Base-by-base conservation (phyloP, 306 rosid genomes). In the Gynostemma pentaphyllum region DNA sequence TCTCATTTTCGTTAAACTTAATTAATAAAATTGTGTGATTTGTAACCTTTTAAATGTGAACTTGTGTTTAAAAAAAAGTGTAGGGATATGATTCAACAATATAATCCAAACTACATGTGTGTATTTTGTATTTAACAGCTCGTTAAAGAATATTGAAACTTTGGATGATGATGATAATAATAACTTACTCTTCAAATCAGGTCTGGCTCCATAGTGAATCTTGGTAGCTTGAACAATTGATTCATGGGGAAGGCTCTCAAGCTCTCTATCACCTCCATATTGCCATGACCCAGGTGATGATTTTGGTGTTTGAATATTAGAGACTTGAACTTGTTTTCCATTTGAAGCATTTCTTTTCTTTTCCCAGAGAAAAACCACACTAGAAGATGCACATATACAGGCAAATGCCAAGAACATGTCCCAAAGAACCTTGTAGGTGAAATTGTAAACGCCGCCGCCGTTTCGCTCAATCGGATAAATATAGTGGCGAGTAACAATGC, bases 141-240 rank as follows among this genome's bases (percentile, higher is more conserved):
- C n/a, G n/a, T n/a, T n/a, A n/a, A n/a, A n/a, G n/a, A n/a, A n/a
- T n/a, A n/a, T n/a, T n/a, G n/a, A n/a, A n/a, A n/a, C n/a, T n/a
- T n/a, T n/a, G n/a, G n/a, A n/a, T n/a, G n/a, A n/a, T n/a, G n/a
- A n/a, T n/a, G n/a, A n/a, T n/a, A n/a, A n/a, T n/a, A n/a, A n/a
- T n/a, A 23, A 64, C 80, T 74, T 65, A 77, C 82, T 68, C 68
- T 72, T 69, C 51, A 78, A 74, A 59, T 78, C 46, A 56, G 85
- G 82, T 66, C 85, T 74, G 13, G 45, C 47, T 28, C 75, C 82
- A 68, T 56, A 77, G 60, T 77, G 80, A 55, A 77, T 72, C n/a
- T 68, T 70, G 45, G 68, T 68, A 13, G 78, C 77, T 74, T 71
- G 73, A 46, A 60, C 71, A 22, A 68, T 73, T 23, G 80, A 61